These are phyloP conservation scores for Castanea crenata DNA, from an alignment of 306 rosid genomes.

Conservation along the genomic window DNA sequence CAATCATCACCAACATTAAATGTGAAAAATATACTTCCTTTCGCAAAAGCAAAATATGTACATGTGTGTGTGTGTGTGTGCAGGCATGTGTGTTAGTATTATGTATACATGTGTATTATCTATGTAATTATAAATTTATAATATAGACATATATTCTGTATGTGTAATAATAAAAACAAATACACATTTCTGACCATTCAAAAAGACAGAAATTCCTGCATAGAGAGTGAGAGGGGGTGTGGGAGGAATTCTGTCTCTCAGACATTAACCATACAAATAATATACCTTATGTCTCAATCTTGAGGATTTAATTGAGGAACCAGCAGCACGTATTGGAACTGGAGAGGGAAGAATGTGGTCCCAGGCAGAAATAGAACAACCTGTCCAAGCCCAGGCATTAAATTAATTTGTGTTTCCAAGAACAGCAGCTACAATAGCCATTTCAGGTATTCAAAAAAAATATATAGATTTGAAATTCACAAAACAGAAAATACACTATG, in stretches of 20 bases:
- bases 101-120: no score
- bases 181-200: no score
- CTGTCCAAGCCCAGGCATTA: slow-evolving; percentile 40
- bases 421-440: slow-evolving; percentile 15
- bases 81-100: no score
- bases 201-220: no score
- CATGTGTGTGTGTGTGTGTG: no score
- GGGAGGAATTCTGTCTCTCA: background rate
- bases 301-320: slow-evolving; percentile 70
- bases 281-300: slow-evolving; percentile 61
- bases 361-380: slow-evolving; percentile 78
- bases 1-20: background rate
- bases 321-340: slow-evolving; percentile 87
- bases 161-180: no score
- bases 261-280: background rate
- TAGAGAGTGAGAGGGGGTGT: background rate
- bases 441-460: background rate
- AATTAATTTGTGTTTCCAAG: slow-evolving; percentile 14
- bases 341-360: slow-evolving; percentile 92
- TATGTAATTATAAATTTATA: no score
- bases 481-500: background rate
- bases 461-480: background rate
- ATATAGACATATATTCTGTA: no score
- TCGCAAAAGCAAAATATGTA: background rate
- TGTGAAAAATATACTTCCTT: background rate